Percentiles rank a stretch among this genome's conserved stretches.
Evolutionary conservation across 306 rosid genomes (phyloP).

Genomic region (Malus sieversii): DNA sequence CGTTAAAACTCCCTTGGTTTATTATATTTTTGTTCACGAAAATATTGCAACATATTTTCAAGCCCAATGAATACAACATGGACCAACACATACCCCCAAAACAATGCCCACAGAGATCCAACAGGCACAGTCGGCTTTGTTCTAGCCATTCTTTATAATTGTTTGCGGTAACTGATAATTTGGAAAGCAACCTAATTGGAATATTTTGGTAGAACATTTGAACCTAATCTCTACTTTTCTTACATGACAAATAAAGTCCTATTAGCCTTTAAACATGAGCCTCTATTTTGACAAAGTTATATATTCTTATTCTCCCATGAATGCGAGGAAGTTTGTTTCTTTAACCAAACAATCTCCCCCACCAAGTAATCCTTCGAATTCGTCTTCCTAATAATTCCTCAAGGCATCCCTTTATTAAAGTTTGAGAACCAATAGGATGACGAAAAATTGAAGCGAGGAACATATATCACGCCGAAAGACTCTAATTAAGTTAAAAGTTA

Average conservation of each 20-base stretch:
- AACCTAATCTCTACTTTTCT: no score
- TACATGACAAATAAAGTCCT: no score
- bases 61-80: not conserved
- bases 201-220: no score
- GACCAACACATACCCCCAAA: not conserved
- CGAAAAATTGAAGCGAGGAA: not conserved
- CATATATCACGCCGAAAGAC: no score
- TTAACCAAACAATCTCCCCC: not conserved
- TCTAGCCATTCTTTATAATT: no score
- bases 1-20: no score
- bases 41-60: not conserved
- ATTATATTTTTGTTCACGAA: not conserved
- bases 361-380: not conserved
- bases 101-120: not conserved
- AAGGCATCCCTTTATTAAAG: not conserved
- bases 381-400: not conserved
- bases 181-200: no score
- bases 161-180: no score
- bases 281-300: conserved; percentile 5
- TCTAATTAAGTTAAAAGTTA: no score
- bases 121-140: not conserved
- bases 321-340: not conserved
- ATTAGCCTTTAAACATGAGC: not conserved
- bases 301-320: conserved; percentile 1
- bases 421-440: not conserved